Evolutionary conservation across 495 filamentous ascomycete genomes (phyloP), one percentile per base, ranked within the genome.

Genomic region (Annulohypoxylon nitens): DNA sequence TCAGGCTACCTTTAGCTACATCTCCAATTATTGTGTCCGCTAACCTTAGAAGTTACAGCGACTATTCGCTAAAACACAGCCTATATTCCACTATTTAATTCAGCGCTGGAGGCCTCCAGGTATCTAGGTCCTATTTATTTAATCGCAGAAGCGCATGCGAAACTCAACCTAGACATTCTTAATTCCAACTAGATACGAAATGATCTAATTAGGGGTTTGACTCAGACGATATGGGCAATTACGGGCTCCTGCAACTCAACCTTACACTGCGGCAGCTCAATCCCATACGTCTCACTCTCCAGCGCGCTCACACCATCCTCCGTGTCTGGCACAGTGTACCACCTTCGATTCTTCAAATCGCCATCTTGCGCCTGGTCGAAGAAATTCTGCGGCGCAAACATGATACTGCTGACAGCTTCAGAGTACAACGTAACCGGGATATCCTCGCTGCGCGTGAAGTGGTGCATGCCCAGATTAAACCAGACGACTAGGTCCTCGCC

Each of bases 401-500:
- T 75, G 18, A 88, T 76, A 50, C 78, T 81, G 10, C 79, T 83
- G 18, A 83, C 80, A 0, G 85, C 83, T 53, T 83, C 82, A 9
- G 81, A 83, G 73, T 82, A 83, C 16, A 88, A 75, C 0, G 85
- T 87, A 57, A 86, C 86, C 14, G 88, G 88, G 0, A 90, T 57
- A 61, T 89, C 88, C 58, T 82, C 85, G 18, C 85, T 81, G 51
- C 86, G 81, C 2, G 88, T 87, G 33, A 87, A 81, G 67, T 90
- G 88, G 73, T 89, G 87, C 81, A 86, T 88, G 37, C 87, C 88
- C n/a, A 89, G 77, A 71, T 87, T 88, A 64, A 86, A 80, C 80
- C 80, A 83, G 6, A 81, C 55, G 2, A 81, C 78, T 11, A 89
- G 53, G 70, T 90, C 88, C 58, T 83, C 83, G 61, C 84, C 80